Evolutionary conservation across 495 filamentous ascomycete genomes (phyloP), one percentile per base, ranked within the genome.

Genomic region (Talaromyces adpressus): DNA sequence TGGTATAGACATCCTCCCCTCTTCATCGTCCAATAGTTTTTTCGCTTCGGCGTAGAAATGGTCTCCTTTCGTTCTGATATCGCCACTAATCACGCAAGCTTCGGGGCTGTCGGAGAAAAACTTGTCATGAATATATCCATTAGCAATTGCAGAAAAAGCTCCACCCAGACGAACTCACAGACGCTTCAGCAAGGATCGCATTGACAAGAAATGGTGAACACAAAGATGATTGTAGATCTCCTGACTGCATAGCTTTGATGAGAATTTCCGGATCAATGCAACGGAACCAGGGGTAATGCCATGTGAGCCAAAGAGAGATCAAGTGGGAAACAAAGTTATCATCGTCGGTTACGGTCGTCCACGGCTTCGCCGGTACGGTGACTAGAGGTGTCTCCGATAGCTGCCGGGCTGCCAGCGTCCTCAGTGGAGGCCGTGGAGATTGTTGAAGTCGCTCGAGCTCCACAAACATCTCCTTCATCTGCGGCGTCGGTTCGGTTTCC

Each of bases 171-270:
- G 18, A 41, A 67, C 68, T 63, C 62, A 75, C 72, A 45, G 69
- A 75, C 18, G 72, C 70, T 57, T 75, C 66, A 52, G 77, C 76
- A 29, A 78, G 77, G 7, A 82, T 70, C 4, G 76, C 73, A 64
- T 82, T 80, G 54, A 82, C 77, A 5, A 82, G 73, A 54, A 80
- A 72, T 0, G 75, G 71, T 11, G 75, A 78, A 65, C 77, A 82
- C 29, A 77, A 75, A 57, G 72, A 65, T 7, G 70, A 72, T 20
- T 71, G 60, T 30, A 71, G 47, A 32, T 70, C 53, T 0, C 68
- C 70, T 6, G 56, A 18, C 4, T 57, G 57, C 70, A 81, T 77
- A 41, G 80, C 71, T 20, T 68, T 67, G 30, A 79, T 23, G 63
- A 81, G 77, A 7, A 74, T 67, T 1, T 72, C 68, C 16, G 65